Evolutionary conservation across 305 asterid genomes (phyloP).

Genomic region (Fraxinus greggii): DNA sequence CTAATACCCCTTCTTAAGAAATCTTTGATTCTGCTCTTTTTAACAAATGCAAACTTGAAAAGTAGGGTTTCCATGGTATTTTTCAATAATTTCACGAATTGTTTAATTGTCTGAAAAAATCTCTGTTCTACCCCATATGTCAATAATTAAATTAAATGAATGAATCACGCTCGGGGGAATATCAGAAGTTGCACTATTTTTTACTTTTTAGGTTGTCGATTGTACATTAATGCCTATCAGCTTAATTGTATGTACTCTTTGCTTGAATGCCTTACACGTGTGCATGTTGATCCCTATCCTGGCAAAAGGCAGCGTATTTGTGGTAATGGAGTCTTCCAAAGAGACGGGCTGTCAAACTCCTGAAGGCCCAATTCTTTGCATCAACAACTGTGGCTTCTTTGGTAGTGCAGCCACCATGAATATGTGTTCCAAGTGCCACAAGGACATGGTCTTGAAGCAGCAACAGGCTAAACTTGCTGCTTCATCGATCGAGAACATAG

Average conservation of each 20-base stretch:
- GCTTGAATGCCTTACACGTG: background rate
- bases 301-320: constrained; percentile 25
- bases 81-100: background rate
- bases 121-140: background rate
- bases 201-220: background rate
- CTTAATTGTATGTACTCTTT: background rate
- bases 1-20: background rate
- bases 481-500: constrained; percentile 52
- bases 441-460: constrained; percentile 48
- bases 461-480: constrained; percentile 52
- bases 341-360: constrained; percentile 58
- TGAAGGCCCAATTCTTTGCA: constrained; percentile 47
- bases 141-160: background rate
- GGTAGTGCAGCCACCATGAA: constrained; percentile 66
- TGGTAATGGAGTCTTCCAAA: constrained; percentile 54
- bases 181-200: background rate
- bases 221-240: background rate
- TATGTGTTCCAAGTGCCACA: constrained; percentile 72
- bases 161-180: background rate
- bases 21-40: background rate
- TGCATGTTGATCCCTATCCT: background rate
- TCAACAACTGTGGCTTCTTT: constrained; percentile 53
- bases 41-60: background rate
- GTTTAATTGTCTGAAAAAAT: background rate
- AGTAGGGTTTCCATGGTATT: background rate